Percentiles rank a stretch among this genome's conserved stretches.
phyloP scores from a whole-genome alignment of 2,329 filamentous ascomycete genomes.

The Xylaria sp. region DNA sequence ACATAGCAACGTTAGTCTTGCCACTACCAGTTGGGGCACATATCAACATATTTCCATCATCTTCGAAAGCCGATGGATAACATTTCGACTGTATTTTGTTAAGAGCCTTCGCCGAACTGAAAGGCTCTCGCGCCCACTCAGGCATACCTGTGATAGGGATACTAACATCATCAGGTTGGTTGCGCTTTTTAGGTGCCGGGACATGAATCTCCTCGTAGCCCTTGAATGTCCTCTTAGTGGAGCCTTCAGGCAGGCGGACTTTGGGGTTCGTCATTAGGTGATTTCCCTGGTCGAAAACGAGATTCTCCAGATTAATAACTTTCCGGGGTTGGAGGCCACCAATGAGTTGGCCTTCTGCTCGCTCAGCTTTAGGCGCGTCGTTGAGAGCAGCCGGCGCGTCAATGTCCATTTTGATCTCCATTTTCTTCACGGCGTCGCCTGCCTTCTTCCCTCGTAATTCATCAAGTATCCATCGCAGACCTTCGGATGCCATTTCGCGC shows the following conservation, averaged over 20 bases:
- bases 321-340: conserved; percentile 86
- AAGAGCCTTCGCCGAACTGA: conserved; percentile 82
- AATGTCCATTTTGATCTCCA: conserved; percentile 96
- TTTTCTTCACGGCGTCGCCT: conserved; percentile 66
- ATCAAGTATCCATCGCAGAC: conserved; percentile 83
- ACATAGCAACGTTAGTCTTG: conserved; percentile 98
- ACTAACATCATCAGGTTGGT: conserved; percentile 77
- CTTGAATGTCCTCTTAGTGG: conserved; percentile 94
- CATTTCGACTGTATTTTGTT: conserved; percentile 97
- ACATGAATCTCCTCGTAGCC: conserved; percentile 99
- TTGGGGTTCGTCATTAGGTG: conserved; percentile 99
- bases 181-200: conserved; percentile 86
- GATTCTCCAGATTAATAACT: conserved; percentile 91
- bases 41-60: conserved; percentile 96
- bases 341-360: conserved; percentile 70
- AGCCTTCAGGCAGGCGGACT: conserved; percentile 90
- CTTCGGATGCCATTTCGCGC: conserved; percentile 88
- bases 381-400: conserved; percentile 70
- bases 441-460: conserved; percentile 79
- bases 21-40: conserved; percentile 97
- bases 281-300: conserved; percentile 97
- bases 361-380: conserved; percentile 57
- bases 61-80: conserved; percentile 86
- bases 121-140: conserved; percentile 87
- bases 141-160: conserved; percentile 88